Percentiles rank a stretch among this genome's conserved stretches.
These are phyloP conservation scores for Paraphoma sp. DNA, from an alignment of 2,329 filamentous ascomycete species.

Conservation along the genomic window DNA sequence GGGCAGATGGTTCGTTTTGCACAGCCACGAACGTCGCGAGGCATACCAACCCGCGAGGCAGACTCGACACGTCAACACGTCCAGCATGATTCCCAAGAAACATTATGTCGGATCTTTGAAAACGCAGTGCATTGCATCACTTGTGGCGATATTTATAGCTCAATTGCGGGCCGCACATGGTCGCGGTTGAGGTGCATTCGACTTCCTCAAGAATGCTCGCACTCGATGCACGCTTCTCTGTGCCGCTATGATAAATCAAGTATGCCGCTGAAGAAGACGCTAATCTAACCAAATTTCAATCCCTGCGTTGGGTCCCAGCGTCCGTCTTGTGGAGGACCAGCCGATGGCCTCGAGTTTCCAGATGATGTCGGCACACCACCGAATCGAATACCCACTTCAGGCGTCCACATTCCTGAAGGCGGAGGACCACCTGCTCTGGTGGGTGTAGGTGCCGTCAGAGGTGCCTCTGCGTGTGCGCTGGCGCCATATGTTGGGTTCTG, in stretches of 20 bases:
- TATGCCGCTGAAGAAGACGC: background rate
- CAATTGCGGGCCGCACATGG: background rate
- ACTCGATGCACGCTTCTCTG: background rate
- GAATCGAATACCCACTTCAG: conserved; percentile 82
- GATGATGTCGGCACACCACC: conserved; percentile 52
- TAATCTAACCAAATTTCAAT: conserved; percentile 46
- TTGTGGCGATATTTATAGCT: background rate
- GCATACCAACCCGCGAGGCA: conserved; percentile 32
- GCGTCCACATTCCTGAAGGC: conserved; percentile 73
- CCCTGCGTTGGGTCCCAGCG: conserved; percentile 50
- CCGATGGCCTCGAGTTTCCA: conserved; percentile 38
- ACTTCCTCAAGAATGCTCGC: background rate
- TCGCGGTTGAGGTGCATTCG: background rate
- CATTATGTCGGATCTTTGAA: conserved; percentile 1
- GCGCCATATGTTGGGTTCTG: conserved; percentile 66
- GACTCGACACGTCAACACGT: conserved; percentile 19
- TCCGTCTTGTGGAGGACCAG: conserved; percentile 43
- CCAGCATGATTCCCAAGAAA: conserved; percentile 9
- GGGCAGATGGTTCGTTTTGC: conserved; percentile 12
- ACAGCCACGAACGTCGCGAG: conserved; percentile 34
- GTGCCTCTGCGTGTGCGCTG: conserved; percentile 55
- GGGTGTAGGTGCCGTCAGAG: conserved; percentile 59
- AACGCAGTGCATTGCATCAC: conserved; percentile 15
- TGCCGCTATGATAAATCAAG: conserved; percentile 1
- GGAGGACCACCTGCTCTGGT: conserved; percentile 47